Evolutionary conservation across 495 filamentous ascomycete genomes (phyloP).

Genomic region (Geoglossum glabrum): DNA sequence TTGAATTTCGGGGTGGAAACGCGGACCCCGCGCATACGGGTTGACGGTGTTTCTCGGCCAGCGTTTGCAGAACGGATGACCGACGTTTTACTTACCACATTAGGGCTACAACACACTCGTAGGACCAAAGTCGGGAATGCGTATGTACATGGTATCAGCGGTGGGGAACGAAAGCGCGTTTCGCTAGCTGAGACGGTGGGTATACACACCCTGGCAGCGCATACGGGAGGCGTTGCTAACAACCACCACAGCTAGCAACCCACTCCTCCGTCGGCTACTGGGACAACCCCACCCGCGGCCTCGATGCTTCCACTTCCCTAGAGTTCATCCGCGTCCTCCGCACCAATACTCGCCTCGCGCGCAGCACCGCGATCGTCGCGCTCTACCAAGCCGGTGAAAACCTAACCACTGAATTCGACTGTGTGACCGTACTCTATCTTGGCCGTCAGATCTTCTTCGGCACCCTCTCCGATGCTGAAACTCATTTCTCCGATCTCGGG

Average conservation of each 20-base stretch:
- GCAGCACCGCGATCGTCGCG: slow-evolving; percentile 39
- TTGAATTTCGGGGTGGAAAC: neutral
- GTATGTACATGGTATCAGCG: slow-evolving; percentile 57
- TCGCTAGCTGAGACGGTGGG: slow-evolving; percentile 58
- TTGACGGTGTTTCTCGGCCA: too few relatives aligned
- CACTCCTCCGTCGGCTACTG: slow-evolving; percentile 24
- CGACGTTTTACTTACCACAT: too few relatives aligned
- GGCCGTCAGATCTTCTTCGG: slow-evolving; percentile 48
- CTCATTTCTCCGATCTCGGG: slow-evolving; percentile 44
- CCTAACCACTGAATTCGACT: slow-evolving; percentile 48
- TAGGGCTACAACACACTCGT: slow-evolving; percentile 31
- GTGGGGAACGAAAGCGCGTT: slow-evolving; percentile 68
- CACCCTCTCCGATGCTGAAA: slow-evolving; percentile 30
- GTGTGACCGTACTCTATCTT: slow-evolving; percentile 49
- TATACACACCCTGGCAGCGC: too few relatives aligned
- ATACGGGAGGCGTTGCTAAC: neutral
- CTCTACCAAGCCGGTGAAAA: slow-evolving; percentile 55
- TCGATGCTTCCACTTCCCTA: slow-evolving; percentile 46
- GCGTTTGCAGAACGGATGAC: too few relatives aligned
- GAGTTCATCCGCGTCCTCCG: slow-evolving; percentile 45
- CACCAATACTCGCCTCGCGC: slow-evolving; percentile 38
- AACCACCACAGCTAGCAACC: neutral
- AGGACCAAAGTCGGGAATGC: slow-evolving; percentile 67
- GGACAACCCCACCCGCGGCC: slow-evolving; percentile 49
- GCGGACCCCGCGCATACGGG: too few relatives aligned